phyloP scores from a whole-genome alignment of 2,329 filamentous ascomycete genomes.

The Stachybotrys echinatus region DNA sequence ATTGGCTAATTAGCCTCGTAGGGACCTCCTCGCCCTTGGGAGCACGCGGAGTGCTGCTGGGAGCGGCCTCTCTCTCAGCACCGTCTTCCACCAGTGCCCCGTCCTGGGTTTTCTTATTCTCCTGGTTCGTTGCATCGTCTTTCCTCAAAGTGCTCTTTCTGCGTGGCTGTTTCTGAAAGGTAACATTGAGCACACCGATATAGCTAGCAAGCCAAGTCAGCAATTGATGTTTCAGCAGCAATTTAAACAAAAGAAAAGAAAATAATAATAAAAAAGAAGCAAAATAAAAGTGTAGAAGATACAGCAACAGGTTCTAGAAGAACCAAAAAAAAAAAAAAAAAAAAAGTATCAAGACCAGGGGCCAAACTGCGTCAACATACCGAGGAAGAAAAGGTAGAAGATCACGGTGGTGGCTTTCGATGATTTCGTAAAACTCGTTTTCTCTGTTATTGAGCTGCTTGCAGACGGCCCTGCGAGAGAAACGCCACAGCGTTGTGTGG shows the following conservation, averaged over 20 bases:
- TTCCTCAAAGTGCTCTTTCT: constrained; percentile 52
- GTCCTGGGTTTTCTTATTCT: constrained; percentile 23
- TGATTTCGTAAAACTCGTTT: constrained; percentile 97
- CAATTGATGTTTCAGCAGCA: neutral
- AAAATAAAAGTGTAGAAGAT: too few species aligned
- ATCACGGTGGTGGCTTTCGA: constrained; percentile 86
- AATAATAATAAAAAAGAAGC: constrained; percentile 1
- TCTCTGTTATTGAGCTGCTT: constrained; percentile 98
- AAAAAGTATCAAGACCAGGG: neutral
- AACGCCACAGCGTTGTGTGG: constrained; percentile 93
- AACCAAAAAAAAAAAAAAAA: constrained; percentile 7
- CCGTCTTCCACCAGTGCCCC: neutral
- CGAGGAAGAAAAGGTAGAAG: constrained; percentile 87
- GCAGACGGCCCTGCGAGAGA: constrained; percentile 91
- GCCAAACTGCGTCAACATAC: constrained; percentile 36
- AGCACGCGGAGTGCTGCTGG: neutral
- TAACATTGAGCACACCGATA: constrained; percentile 94
- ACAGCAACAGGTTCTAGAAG: too few species aligned
- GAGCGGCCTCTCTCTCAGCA: neutral
- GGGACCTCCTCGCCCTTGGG: neutral
- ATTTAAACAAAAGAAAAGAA: constrained; percentile 7
- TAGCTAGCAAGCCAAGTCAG: constrained; percentile 53
- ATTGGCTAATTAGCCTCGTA: constrained; percentile 61
- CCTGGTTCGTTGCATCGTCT: constrained; percentile 35
- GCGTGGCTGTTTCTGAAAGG: constrained; percentile 79